These are phyloP conservation scores for Capillidium heterosporum DNA, from an alignment of 371 early-diverging fungal species.

Conservation along the genomic window DNA sequence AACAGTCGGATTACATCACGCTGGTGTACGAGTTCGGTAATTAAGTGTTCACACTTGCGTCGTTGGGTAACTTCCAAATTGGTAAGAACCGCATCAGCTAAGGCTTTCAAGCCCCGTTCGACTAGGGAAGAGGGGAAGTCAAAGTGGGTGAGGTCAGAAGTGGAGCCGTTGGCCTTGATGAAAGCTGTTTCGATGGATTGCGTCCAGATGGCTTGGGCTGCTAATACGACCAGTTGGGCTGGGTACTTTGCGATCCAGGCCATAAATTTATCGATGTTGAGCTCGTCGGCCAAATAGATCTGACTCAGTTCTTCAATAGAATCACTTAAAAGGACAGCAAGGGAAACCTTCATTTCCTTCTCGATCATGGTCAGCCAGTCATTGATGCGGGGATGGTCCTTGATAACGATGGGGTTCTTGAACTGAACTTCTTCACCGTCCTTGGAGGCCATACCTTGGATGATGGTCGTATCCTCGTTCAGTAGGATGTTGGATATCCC, in stretches of 20 bases:
- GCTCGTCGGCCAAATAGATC: conserved; percentile 41
- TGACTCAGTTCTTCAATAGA: conserved; percentile 42
- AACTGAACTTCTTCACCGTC: conserved; percentile 85
- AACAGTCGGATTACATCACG: conserved; percentile 78
- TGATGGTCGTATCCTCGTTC: conserved; percentile 46
- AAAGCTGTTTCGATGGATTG: conserved; percentile 63
- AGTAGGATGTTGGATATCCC: conserved; percentile 76
- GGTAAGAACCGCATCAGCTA: conserved; percentile 83
- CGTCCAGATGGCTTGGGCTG: conserved; percentile 86
- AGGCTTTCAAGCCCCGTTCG: conserved; percentile 55
- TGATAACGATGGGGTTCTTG: conserved; percentile 58
- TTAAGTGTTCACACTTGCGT: conserved; percentile 90
- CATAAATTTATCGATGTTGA: conserved; percentile 38
- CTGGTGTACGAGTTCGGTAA: conserved; percentile 97
- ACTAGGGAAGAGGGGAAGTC: conserved; percentile 34
- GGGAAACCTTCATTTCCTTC: conserved; percentile 73
- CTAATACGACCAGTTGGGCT: conserved; percentile 81
- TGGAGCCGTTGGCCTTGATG: conserved; percentile 7
- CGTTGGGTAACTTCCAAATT: conserved; percentile 70
- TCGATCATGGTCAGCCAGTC: conserved; percentile 93
- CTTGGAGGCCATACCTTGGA: conserved; percentile 72
- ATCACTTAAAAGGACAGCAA: conserved; percentile 57
- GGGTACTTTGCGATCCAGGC: conserved; percentile 83
- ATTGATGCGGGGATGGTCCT: conserved; percentile 78
- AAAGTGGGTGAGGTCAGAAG: conserved; percentile 21